phyloP scores from a whole-genome alignment of 768 basidiomycete genomes.

The Cystofilobasidium macerans region DNA sequence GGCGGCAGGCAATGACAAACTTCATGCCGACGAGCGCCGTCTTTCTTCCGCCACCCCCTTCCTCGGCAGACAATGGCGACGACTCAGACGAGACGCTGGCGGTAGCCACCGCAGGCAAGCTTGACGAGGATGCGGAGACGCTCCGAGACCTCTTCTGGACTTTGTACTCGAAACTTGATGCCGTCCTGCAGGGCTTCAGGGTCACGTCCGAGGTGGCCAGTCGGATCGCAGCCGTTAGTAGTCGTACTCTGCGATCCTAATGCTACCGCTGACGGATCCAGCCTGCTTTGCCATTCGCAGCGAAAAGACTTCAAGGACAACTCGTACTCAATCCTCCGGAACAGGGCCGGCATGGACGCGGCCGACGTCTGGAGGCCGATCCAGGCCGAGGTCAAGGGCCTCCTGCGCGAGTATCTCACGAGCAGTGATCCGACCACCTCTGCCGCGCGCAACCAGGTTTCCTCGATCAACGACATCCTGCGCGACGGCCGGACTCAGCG shows the following conservation, averaged over 20 bases:
- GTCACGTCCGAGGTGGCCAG: slow-evolving; percentile 82
- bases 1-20: slow-evolving; percentile 5
- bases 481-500: slow-evolving; percentile 59
- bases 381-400: slow-evolving; percentile 64
- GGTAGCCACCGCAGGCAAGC: slow-evolving; percentile 37
- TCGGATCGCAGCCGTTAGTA: slow-evolving; percentile 76
- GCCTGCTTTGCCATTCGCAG: slow-evolving; percentile 39
- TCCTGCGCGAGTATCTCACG: slow-evolving; percentile 81
- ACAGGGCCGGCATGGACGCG: neutral
- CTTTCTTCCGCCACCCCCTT: slow-evolving; percentile 20
- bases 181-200: slow-evolving; percentile 79
- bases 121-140: slow-evolving; percentile 69
- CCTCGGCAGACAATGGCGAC: neutral
- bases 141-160: slow-evolving; percentile 94
- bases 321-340: slow-evolving; percentile 43
- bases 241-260: neutral
- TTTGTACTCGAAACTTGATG: slow-evolving; percentile 85
- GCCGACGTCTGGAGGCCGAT: slow-evolving; percentile 78
- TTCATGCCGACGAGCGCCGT: neutral
- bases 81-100: neutral
- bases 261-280: slow-evolving; percentile 4
- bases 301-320: slow-evolving; percentile 84
- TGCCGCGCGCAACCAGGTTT: slow-evolving; percentile 73
- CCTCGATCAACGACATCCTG: slow-evolving; percentile 86
- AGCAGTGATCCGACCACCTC: slow-evolving; percentile 74